Base-by-base conservation (phyloP, 2,329 filamentous ascomycete genomes). In the Aspergillus costaricaensis region DNA sequence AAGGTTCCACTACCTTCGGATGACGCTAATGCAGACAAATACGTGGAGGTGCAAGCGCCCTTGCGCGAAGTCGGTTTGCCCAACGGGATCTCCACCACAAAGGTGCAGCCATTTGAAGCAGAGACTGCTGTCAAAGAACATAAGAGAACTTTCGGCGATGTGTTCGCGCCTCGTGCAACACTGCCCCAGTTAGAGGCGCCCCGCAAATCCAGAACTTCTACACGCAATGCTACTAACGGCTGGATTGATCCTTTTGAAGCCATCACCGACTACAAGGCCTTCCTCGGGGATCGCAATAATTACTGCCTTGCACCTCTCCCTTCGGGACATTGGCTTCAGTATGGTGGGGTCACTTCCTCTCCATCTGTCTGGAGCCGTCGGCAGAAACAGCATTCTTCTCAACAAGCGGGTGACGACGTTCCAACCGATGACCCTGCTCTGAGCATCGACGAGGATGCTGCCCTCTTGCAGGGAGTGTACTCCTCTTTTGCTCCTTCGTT, bases 21-120 rank as follows among this genome's bases (percentile, higher is more conserved):
- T 14, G 76, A 78, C 32, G 70, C 75, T 12, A 74, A 77, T 8
- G 65, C 70, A 6, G 65, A 68, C 55, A 70, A 72, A 23, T 67
- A 68, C 25, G 74, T 79, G 48, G 77, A 81, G 59, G 73, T 81
- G 25, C 76, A 76, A 19, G 67, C 80, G 30, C 79, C 83, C 10
- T 77, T 92, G 9, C 83, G 85, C 55, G 89, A 91, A 69, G 81
- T 83, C 39, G 84, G 81, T 19, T 79, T 97, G 25, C 93, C 93
- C 0, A 88, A 86, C 60, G 91, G 92, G 39, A 85, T 96, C 44
- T 86, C 86, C 19, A 83, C 86, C 5, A 90, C 88, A 2, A 87
- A 88, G 63, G 82, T 91, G 5, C 77, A 88, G 41, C 85, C 88
- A 3, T 76, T 81, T 27, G 78, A 74, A 54, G 59, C 71, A 8